Evolutionary conservation across 1,284 basidiomycete species (phyloP), one percentile per base, ranked within the genome.

Genomic region (Takashimella tepidaria): DNA sequence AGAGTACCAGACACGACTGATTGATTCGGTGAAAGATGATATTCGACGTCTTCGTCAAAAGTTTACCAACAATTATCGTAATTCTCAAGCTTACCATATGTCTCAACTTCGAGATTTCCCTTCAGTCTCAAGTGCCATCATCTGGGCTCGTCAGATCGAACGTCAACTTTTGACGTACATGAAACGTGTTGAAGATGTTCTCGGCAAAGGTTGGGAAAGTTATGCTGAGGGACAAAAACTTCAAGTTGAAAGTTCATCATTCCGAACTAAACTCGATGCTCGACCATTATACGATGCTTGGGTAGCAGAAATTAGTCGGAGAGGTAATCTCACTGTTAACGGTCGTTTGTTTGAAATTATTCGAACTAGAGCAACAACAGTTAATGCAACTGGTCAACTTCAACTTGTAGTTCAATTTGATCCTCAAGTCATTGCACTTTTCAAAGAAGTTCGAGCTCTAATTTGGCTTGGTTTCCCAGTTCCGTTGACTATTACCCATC

Each of bases 171-270:
- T 89, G 61, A 87, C 90, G 2, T 98, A 98, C 78, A 98, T 98
- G 92, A 96, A 93, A 75, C 89, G 93, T n/a, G 95, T 98, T 50
- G 93, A 98, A 71, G 95, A 98, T 71, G 96, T 98, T 2, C 85
- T 99, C 11, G 96, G 95, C 8, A 92, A 92, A 74, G 93, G 92
- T 5, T 98, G 95, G 95, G 93, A 97, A 72, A 84, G 92, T 58
- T 98, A 98, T 64, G 92, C 95, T n/a, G 95, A 99, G 66, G 96
- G 96, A 5, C 92, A 97, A 74, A 92, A 93, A 68, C 86, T 99
- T 0, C 90, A 96, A 67, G 86, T 86, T 41, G 95, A 98, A 74
- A 88, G 85, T 51, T 80, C 84, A 4, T 88, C 91, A 0, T 99
- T 99, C 83, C 84, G 90, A 45, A 89, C 89, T 75, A 98, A 98